Base-by-base conservation (phyloP, 176 grass and related monocot species). In the Dendrocalamus sinicus region DNA sequence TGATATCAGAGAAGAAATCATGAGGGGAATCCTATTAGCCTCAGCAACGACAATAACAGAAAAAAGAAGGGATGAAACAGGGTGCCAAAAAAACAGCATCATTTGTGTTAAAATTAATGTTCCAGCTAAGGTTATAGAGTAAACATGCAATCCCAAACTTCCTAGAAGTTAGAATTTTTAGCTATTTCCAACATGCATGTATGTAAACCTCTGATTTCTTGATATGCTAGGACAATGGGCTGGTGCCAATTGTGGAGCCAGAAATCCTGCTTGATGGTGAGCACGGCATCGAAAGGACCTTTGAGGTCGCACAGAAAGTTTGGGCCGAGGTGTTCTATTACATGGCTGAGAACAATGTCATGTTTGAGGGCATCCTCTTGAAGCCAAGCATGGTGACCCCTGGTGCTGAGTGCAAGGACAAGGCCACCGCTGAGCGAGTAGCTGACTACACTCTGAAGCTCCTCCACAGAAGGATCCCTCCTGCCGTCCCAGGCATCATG, bases 351-450 rank as follows among this genome's bases (percentile, higher is more conserved):
- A 98, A 98, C 91, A 98, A 91, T 19, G 96, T 96, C 44, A 61
- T 88, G 78, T 96, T 92, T 13, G 96, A 98, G 78, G 96, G 96
- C 66, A 98, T 98, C 86, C 92, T 98, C 63, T 66, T 98, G 41
- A 98, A 98, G 84, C 96, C 96, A 51, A 98, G 96, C 96, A 98
- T 98, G 96, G 93, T 98, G 0, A 98, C 96, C 70, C 96, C 96
- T 8, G 96, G 96, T 59, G 96, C 96, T 20, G 96, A 98, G 70
- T 90, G 79, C 90, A 89, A 88, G 75, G 92, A 98, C 17, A 94
- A 8, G 77, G 88, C 90, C 86, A 86, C 96, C 45, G 91, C 96
- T 30, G 84, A 98, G 78, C 88, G 96, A 82, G 91, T 96, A 24
- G 90, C 93, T 40, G 83, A 73, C 9, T 98, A 98, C 88, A 98